Evolutionary conservation across 345 rosid genomes (phyloP), one percentile per base, ranked within the genome.

Genomic region (Murraya paniculata): DNA sequence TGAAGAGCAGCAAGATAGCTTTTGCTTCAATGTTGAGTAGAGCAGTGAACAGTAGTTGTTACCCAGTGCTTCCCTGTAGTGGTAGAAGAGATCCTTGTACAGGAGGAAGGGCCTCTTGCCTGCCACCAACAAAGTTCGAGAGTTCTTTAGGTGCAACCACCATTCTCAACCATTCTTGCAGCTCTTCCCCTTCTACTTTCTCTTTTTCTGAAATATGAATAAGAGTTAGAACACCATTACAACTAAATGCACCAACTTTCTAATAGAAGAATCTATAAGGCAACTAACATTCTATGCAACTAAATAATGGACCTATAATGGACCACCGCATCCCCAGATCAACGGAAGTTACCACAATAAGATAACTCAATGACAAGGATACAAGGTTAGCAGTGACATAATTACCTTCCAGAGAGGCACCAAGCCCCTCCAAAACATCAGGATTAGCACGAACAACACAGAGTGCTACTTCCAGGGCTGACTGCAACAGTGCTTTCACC

Each of bases 121-220:
- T 84, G 74, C 94, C 91, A 80, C 33, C 78, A 62, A 97, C 81
- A 80, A 97, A 97, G 24, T 73, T 55, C 13, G 81, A 68, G 33
- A 97, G 95, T 75, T 97, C 98, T 71, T 87, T 78, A 3, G 98
- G 96, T n/a, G 91, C 93, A 10, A 90, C 97, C 78, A 97, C 97
- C 87, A 88, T 78, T 70, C 85, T 90, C 84, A 97, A 87, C 98
- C 97, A 97, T 80, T 89, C 81, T 62, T 88, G 92, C 82, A 97
- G 82, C 82, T 91, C 97, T 82, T 93, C 97, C 61, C 99, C 99
- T 84, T 94, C 98, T 35, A 97, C 92, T 85, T 94, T 97, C 88
- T 97, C 99, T 72, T 85, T 89, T 76, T 91, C 99, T 96, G 88
- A 77, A 81, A 50, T 80, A 70, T 73, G 48, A 19, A 33, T 27